Conservation (phyloP, 305 asterid genomes). For the Solanum aculeatissimum region DNA sequence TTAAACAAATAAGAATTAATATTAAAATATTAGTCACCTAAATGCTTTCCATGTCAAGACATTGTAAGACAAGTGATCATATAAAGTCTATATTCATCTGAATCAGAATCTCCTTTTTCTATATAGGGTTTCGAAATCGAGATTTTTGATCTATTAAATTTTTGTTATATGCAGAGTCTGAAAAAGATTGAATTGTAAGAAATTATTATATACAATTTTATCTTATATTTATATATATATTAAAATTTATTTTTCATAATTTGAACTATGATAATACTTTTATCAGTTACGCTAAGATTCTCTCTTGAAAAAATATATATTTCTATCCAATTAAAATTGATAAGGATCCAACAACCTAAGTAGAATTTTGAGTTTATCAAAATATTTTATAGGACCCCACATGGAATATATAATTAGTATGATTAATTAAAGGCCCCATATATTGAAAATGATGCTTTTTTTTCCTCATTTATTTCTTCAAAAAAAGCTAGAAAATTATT, state of each 20-base stretch:
- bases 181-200: neutral
- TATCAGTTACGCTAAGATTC: neutral
- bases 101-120: neutral
- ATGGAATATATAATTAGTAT: neutral
- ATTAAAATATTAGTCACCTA: neutral
- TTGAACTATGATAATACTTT: neutral
- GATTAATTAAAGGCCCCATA: neutral
- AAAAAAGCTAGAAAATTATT: neutral
- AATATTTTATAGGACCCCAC: neutral
- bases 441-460: neutral
- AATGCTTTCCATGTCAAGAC: neutral
- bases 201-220: neutral
- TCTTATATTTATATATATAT: neutral
- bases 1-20: neutral
- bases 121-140: neutral
- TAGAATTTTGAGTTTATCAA: neutral
- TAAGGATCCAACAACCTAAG: neutral
- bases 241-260: rapidly evolving
- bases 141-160: neutral
- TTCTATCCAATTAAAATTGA: neutral
- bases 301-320: rapidly evolving
- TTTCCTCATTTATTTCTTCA: neutral
- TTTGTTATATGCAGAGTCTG: rapidly evolving
- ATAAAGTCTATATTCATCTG: neutral
- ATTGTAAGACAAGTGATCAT: neutral